These are phyloP conservation scores for Erigeron canadensis DNA, from an alignment of 129 eudicot species.

Conservation along the genomic window DNA sequence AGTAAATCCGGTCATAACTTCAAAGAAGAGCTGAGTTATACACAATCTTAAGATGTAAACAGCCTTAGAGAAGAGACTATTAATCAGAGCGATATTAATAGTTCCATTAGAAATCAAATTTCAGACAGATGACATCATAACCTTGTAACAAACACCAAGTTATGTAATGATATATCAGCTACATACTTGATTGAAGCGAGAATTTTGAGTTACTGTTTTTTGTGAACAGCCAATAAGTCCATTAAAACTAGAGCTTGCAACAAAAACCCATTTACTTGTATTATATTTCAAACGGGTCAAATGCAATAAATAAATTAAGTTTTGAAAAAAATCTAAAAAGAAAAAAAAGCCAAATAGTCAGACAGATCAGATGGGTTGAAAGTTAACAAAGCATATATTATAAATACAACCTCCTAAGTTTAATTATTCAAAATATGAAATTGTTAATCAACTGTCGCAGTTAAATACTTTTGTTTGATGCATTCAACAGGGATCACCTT, in stretches of 20 bases:
- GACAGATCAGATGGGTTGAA: background rate
- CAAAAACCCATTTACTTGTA: background rate
- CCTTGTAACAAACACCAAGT: background rate
- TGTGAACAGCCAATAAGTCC: background rate
- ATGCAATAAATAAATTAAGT: background rate
- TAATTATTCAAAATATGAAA: background rate
- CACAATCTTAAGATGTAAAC: background rate
- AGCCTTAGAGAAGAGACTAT: background rate
- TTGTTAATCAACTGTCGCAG: background rate
- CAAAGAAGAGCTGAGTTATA: background rate
- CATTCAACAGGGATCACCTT: constrained; percentile 43
- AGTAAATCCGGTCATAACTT: background rate
- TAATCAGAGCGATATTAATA: background rate
- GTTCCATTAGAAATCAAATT: background rate
- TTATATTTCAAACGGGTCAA: background rate
- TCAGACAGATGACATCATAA: background rate
- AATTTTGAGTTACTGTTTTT: background rate
- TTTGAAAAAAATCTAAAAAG: background rate
- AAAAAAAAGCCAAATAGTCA: background rate
- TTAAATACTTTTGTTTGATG: background rate
- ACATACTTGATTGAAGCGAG: background rate
- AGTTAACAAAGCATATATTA: background rate
- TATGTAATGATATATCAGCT: background rate
- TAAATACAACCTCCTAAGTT: background rate
- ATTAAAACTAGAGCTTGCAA: background rate